Conservation (phyloP, 2,329 filamentous ascomycete genomes). For the Neophaeococcomyces aloes region DNA sequence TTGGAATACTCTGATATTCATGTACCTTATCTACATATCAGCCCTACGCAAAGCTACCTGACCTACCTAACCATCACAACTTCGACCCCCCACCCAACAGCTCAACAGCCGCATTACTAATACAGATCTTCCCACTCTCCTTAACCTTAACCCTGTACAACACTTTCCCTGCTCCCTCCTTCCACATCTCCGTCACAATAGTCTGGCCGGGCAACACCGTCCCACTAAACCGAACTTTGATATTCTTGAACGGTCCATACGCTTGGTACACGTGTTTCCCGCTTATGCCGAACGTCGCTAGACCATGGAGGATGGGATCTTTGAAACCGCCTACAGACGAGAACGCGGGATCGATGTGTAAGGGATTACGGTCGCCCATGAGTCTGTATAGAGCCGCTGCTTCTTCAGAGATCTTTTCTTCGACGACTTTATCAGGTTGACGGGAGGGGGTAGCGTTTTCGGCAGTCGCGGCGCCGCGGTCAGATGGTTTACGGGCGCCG, state of each 20-base stretch:
- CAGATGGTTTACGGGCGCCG: conserved; percentile 62
- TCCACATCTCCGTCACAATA: conserved; percentile 91
- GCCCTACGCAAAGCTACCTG: too few species aligned
- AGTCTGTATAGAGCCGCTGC: conserved; percentile 90
- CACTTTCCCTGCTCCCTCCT: conserved; percentile 64
- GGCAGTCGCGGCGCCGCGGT: conserved; percentile 71
- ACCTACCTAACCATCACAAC: conserved; percentile 28
- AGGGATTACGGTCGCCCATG: conserved; percentile 88
- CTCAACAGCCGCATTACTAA: conserved; percentile 70
- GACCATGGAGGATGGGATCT: conserved; percentile 86
- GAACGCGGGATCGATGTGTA: conserved; percentile 91
- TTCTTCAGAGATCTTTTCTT: conserved; percentile 77
- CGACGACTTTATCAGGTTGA: conserved; percentile 67
- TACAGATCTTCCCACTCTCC: conserved; percentile 84
- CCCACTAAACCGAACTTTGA: conserved; percentile 86
- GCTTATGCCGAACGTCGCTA: conserved; percentile 86
- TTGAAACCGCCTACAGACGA: conserved; percentile 94
- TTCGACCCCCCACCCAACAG: conserved; percentile 47
- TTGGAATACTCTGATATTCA: too few species aligned
- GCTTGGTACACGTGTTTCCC: conserved; percentile 80
- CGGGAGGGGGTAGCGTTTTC: conserved; percentile 68
- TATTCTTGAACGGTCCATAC: conserved; percentile 75
- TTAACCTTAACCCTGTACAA: conserved; percentile 86
- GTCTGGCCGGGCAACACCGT: conserved; percentile 69
- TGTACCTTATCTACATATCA: too few species aligned